Evolutionary conservation across 2,329 filamentous ascomycete species (phyloP).

Genomic region (Elsinoe necatrix): DNA sequence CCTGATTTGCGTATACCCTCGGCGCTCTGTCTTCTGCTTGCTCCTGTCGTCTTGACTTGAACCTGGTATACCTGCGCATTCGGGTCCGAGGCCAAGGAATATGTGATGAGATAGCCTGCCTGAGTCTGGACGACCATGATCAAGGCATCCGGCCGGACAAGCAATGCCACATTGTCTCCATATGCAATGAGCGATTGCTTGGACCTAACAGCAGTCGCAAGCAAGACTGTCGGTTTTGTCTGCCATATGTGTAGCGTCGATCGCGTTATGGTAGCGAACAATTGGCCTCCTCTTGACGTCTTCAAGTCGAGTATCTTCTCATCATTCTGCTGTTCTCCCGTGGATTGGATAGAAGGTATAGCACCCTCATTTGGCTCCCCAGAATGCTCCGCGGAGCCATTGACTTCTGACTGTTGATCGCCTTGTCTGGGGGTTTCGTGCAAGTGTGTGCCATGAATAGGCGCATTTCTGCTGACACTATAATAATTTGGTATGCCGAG

Average conservation of each 20-base stretch:
- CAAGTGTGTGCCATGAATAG: slow-evolving; percentile 49
- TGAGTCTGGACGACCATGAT: slow-evolving; percentile 87
- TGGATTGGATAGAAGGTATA: not conserved
- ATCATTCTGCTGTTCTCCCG: not conserved
- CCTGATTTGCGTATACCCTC: slow-evolving; percentile 28
- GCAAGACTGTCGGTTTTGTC: slow-evolving; percentile 80
- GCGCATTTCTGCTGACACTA: slow-evolving; percentile 45
- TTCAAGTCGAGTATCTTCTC: slow-evolving; percentile 58
- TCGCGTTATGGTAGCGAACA: slow-evolving; percentile 79
- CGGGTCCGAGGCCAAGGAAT: slow-evolving; percentile 78
- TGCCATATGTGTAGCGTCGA: slow-evolving; percentile 93
- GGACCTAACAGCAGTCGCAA: slow-evolving; percentile 79
- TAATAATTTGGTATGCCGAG: slow-evolving; percentile 77
- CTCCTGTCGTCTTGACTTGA: slow-evolving; percentile 54
- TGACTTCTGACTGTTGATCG: not conserved
- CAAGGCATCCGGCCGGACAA: slow-evolving; percentile 82
- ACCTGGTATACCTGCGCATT: slow-evolving; percentile 78
- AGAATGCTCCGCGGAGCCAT: not conserved
- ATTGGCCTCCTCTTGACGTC: slow-evolving; percentile 68
- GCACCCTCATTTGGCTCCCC: not conserved
- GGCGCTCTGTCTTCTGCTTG: slow-evolving; percentile 42
- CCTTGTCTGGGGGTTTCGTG: slow-evolving; percentile 17
- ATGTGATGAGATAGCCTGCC: slow-evolving; percentile 83
- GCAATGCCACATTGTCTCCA: slow-evolving; percentile 72
- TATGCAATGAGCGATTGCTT: slow-evolving; percentile 70